Base-by-base conservation (phyloP, 2,329 filamentous ascomycete species). In the Fusarium bulbicola region DNA sequence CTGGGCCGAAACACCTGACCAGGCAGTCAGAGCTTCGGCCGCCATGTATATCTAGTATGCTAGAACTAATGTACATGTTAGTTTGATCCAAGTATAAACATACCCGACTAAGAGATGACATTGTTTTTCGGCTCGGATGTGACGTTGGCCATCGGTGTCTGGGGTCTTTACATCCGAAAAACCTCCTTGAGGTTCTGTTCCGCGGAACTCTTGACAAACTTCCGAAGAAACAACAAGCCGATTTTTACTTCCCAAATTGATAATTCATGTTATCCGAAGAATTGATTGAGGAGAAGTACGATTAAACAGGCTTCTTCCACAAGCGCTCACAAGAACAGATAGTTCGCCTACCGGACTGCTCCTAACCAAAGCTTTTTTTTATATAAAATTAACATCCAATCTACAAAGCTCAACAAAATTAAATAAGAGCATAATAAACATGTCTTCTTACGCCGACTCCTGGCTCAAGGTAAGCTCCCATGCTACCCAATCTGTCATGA, bases 401-500 rank as follows among this genome's bases (percentile, higher is more conserved):
- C n/a, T 5, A 43, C 13, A 18, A 43, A 18, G 7, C 0, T 18
- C 15, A 12, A 43, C 40, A 5, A 24, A 12, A 12, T 12, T 12
- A 18, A 24, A 12, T 16, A 24, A 6, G 16, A 43, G 9, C 32
- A 34, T 15, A 34, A 34, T 14, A 43, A 42, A 5, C 14, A 50
- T 53, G 50, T 28, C 50, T 37, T 21, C 32, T 7, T 53, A 53
- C 50, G 32, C 50, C 21, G 20, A 39, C 0, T 53, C 50, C 2
- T 53, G 50, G 50, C 14, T 53, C 7, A 39, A 28, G 34, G 50
- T 28, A 28, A 26, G 10, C 2, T 18, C 5, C 11, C 1, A 20
- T 5, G 4, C 7, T 16, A 16, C 2, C 3, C 4, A 1, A 13
- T 16, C 7, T 53, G 2, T 28, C 3, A 9, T 2, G 1, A 2